Evolutionary conservation across 2,329 filamentous ascomycete genomes (phyloP), one percentile per base, ranked within the genome.

Genomic region (Trichoderma sp.): DNA sequence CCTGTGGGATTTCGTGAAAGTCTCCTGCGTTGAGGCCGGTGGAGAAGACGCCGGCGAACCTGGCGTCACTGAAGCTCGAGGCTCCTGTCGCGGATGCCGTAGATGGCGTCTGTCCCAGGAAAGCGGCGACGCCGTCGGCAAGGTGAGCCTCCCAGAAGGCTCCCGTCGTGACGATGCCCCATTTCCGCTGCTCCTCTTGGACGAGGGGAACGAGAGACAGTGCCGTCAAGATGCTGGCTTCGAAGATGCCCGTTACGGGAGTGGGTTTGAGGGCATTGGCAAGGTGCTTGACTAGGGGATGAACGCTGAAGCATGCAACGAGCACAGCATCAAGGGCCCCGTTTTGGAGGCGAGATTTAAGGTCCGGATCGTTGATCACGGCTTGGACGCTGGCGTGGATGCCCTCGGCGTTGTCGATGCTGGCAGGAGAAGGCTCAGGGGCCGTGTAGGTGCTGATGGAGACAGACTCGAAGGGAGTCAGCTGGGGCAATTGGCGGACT

Each of bases 161-260:
- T 0, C 93, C 93, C 0, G 94, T 97, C 5, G 90, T 94, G 5
- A 98, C 89, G 68, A 98, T 95, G 2, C 93, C 94, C 81, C 95
- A 97, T 55, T 63, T 12, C 15, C 19, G 50, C 19, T 54, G 59
- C 54, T 78, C 80, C 69, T 86, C 76, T 1, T 69, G 67, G n/a
- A 67, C 67, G 3, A 67, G 67, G 7, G 70, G 66, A 14, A 76
- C 68, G 26, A 83, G 76, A 1, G 88, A 84, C 10, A 93, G 73
- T 2, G 87, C 85, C 0, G 87, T 81, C 2, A 88, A 79, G 15
- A 97, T 81, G 71, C 89, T 92, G 0, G 92, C 90, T 76, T 97
- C 93, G 72, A 97, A 95, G 64, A 98, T 97, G 6, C 94, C 93
- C 6, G 71, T 76, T 14, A 78, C 71, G 6, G 73, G 68, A 5